phyloP scores from a whole-genome alignment of 495 filamentous ascomycete genomes.

The Neohortaea acidophila region DNA sequence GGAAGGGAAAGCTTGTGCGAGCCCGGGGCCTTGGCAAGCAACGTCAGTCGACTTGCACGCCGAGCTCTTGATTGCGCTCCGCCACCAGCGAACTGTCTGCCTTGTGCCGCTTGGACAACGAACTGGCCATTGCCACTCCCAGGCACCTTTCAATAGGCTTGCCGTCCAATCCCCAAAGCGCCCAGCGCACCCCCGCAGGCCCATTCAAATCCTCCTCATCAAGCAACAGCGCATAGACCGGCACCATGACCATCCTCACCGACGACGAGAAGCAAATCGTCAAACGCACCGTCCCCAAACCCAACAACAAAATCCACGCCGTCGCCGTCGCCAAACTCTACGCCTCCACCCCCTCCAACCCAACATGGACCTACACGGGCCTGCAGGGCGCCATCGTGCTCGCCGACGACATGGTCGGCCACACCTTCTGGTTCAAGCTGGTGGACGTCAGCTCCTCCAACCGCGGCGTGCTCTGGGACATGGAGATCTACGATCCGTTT shows the following conservation, averaged over 20 bases:
- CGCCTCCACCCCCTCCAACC: conserved; percentile 72
- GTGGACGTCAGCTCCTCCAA: conserved; percentile 78
- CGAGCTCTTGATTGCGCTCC: too few species aligned
- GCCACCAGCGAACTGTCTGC: too few species aligned
- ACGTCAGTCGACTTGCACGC: too few species aligned
- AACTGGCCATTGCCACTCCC: too few species aligned
- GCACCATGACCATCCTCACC: conserved; percentile 65
- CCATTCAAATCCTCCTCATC: conserved; percentile 2
- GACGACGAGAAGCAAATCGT: conserved; percentile 89
- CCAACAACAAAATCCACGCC: conserved; percentile 87
- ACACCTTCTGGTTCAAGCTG: conserved; percentile 93
- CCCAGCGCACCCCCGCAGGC: neutral
- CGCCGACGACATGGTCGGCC: conserved; percentile 82
- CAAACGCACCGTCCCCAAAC: conserved; percentile 76
- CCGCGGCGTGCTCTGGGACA: conserved; percentile 92
- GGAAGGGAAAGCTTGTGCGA: too few species aligned
- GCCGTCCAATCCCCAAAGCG: neutral
- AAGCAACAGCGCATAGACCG: conserved; percentile 4
- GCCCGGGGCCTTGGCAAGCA: too few species aligned
- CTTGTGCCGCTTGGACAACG: too few species aligned
- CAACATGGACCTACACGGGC: conserved; percentile 87
- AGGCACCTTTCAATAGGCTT: conserved; percentile 10
- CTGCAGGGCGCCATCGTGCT: conserved; percentile 87
- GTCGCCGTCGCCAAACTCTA: conserved; percentile 90
- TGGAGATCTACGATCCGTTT: conserved; percentile 92